phyloP scores from a whole-genome alignment of 495 filamentous ascomycete genomes.

The Penicillium taxi region DNA sequence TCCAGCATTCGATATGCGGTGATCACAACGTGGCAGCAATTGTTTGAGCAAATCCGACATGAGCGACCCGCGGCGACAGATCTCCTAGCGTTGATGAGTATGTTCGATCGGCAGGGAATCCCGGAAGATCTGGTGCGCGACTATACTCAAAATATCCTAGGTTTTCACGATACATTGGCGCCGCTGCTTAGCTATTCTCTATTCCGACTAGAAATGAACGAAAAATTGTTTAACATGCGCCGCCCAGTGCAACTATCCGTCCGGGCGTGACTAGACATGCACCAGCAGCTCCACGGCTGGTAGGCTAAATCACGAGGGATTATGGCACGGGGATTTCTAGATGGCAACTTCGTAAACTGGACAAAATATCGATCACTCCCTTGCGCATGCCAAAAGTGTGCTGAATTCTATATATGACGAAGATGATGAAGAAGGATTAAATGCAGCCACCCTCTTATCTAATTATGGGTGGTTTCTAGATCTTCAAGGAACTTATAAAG shows the following conservation, averaged over 20 bases:
- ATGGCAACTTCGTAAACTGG: conserved; percentile 23
- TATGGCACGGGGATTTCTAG: conserved; percentile 28
- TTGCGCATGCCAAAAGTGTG: conserved; percentile 20
- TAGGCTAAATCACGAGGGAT: conserved; percentile 9
- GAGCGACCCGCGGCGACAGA: conserved; percentile 21
- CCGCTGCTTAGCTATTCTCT: background rate
- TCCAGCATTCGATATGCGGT: conserved; percentile 24
- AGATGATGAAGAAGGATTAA: conserved; percentile 6
- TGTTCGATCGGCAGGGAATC: conserved; percentile 38
- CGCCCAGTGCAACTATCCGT: background rate
- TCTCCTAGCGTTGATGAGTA: conserved; percentile 35
- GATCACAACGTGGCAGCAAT: conserved; percentile 40
- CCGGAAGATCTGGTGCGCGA: conserved; percentile 15
- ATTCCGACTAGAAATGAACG: background rate
- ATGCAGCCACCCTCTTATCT: conserved; percentile 2
- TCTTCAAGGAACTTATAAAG: conserved; percentile 18
- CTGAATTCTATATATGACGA: conserved; percentile 3
- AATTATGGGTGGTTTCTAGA: conserved; percentile 5
- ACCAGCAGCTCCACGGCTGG: background rate
- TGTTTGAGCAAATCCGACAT: conserved; percentile 35
- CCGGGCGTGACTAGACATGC: background rate
- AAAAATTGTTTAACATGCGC: background rate
- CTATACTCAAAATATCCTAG: background rate
- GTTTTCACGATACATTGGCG: background rate
- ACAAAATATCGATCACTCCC: conserved; percentile 19